These are phyloP conservation scores for Scytalidium lignicola DNA, from an alignment of 2,329 filamentous ascomycete genomes.

Conservation along the genomic window DNA sequence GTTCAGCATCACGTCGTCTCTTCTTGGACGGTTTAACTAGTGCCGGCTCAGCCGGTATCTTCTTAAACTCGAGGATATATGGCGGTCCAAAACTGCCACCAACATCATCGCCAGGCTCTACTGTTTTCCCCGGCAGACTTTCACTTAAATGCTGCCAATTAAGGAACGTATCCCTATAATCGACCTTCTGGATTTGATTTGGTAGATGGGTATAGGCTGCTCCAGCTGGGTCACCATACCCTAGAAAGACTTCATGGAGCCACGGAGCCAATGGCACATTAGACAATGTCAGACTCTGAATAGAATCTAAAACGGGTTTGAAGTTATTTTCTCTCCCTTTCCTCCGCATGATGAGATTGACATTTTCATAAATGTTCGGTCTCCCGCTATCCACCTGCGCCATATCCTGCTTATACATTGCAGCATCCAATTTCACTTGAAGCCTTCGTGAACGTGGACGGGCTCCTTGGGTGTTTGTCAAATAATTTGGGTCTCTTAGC, in stretches of 20 bases:
- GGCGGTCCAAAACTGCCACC: conserved; percentile 76
- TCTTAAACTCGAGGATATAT: conserved; percentile 70
- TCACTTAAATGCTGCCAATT: conserved; percentile 93
- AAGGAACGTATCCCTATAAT: conserved; percentile 91
- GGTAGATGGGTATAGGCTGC: conserved; percentile 80
- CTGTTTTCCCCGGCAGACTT: conserved; percentile 79
- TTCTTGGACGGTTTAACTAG: conserved; percentile 71
- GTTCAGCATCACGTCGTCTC: conserved; percentile 73
- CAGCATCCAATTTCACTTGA: conserved; percentile 75
- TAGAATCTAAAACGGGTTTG: conserved; percentile 86
- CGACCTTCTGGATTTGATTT: conserved; percentile 71
- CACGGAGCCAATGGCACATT: conserved; percentile 83
- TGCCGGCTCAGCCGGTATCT: conserved; percentile 46
- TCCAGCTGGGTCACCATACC: conserved; percentile 86
- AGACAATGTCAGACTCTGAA: conserved; percentile 77
- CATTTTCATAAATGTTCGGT: conserved; percentile 71
- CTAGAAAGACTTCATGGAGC: conserved; percentile 96
- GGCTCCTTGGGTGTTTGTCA: conserved; percentile 54
- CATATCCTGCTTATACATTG: conserved; percentile 72
- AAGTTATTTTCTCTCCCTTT: conserved; percentile 94
- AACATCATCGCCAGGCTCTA: conserved; percentile 71
- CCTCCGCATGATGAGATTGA: conserved; percentile 83
- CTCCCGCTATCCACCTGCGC: conserved; percentile 61
- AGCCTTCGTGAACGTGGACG: conserved; percentile 62
- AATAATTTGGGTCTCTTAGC: conserved; percentile 57